Evolutionary conservation across 805 yeast species (phyloP).

Genomic region (Blastobotrys attinorum): DNA sequence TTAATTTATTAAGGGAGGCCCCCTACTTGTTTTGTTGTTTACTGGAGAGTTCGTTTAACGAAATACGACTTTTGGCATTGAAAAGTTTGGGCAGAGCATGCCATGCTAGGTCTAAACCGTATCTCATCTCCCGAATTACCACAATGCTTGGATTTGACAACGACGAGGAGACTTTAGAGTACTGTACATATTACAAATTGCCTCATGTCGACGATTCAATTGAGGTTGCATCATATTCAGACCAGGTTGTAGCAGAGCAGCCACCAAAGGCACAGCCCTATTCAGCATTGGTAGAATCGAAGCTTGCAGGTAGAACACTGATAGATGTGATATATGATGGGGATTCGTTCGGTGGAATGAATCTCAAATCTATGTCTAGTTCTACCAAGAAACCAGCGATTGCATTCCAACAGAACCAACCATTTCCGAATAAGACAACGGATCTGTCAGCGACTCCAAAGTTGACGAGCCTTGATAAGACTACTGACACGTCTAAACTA

Average conservation of each 20-base stretch:
- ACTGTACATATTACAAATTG: conserved; percentile 59
- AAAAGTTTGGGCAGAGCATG: conserved; percentile 56
- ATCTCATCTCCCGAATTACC: conserved; percentile 41
- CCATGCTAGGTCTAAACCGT: conserved; percentile 65
- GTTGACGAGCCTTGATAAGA: not conserved
- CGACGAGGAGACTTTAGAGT: conserved; percentile 42
- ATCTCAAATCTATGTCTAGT: not conserved
- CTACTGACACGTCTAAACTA: not conserved
- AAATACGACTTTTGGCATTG: conserved; percentile 66
- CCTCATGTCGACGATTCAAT: conserved; percentile 33
- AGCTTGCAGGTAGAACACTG: conserved; percentile 22
- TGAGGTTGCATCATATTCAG: conserved; percentile 37
- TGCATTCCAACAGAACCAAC: too few relatives aligned
- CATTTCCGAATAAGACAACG: too few relatives aligned
- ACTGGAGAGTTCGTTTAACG: conserved; percentile 72
- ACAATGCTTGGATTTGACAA: conserved; percentile 60
- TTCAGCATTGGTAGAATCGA: conserved; percentile 36
- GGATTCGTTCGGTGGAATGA: not conserved
- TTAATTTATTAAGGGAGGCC: conserved; percentile 40
- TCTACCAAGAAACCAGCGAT: not conserved
- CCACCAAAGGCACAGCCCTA: conserved; percentile 42
- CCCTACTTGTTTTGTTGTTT: conserved; percentile 52
- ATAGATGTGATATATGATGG: conserved; percentile 19
- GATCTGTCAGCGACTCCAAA: too few relatives aligned
- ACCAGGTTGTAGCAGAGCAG: conserved; percentile 30